Percentiles rank a stretch among this genome's conserved stretches.
Evolutionary conservation across 1,139 yeast species (phyloP).

Genomic region (Suhomyces bokatorum): DNA sequence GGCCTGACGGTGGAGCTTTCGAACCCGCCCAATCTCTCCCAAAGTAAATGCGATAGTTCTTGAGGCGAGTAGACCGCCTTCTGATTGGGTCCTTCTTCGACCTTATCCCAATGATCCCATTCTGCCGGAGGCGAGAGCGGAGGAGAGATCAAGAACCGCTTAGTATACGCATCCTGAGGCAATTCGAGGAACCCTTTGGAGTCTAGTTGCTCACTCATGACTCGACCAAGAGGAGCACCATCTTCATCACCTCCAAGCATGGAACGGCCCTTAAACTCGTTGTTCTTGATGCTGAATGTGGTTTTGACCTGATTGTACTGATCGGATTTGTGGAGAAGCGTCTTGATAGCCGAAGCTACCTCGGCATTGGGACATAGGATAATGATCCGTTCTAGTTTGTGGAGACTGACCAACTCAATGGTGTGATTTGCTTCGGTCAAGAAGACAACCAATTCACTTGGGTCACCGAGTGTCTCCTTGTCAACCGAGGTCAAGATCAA

Average conservation of each 20-base stretch:
- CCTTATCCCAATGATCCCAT: constrained; percentile 48
- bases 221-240: background rate
- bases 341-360: constrained; percentile 25
- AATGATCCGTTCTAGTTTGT: constrained; percentile 37
- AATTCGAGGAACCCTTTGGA: constrained; percentile 37
- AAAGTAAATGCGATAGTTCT: constrained; percentile 43
- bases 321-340: constrained; percentile 17
- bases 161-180: constrained; percentile 42
- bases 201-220: background rate
- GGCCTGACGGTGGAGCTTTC: constrained; percentile 39
- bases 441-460: constrained; percentile 25
- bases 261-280: constrained; percentile 18
- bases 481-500: constrained; percentile 39
- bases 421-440: constrained; percentile 26
- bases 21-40: constrained; percentile 48
- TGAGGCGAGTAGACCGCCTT: constrained; percentile 40
- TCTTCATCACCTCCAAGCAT: background rate
- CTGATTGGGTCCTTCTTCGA: constrained; percentile 45
- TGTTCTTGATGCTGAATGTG: constrained; percentile 40
- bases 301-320: constrained; percentile 23
- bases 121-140: constrained; percentile 51
- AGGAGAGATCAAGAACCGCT: constrained; percentile 47
- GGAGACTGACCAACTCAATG: constrained; percentile 39
- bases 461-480: constrained; percentile 25
- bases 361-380: constrained; percentile 32